Evolutionary conservation across 345 rosid species (phyloP), one percentile per base, ranked within the genome.

Genomic region (Abelmoschus esculentus): DNA sequence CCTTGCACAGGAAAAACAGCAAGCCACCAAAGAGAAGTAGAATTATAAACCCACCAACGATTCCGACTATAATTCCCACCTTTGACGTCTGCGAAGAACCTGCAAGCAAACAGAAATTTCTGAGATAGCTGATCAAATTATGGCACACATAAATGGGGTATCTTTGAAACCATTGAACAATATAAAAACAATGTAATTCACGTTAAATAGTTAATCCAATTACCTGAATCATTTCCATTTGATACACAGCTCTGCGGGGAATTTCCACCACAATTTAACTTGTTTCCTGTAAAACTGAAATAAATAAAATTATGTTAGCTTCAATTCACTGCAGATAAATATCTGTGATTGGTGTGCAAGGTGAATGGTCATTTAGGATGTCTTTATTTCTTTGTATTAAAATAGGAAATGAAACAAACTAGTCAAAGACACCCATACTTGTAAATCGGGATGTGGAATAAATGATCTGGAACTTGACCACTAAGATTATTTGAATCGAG

Each of bases 201-300:
- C 32, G 42, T 44, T 31, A 75, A 67, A 72, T 53, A 54, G 58
- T 28, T 6, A 66, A 22, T 56, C 66, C 14, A 73, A 7, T 58
- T 79, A 91, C 98, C 93, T 76, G 91, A 84, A 76, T 72, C 84
- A 13, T 66, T 69, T 38, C 76, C 77, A 53, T 58, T 70, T 64
- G 93, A 86, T 70, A 70, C 96, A 74, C 98, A 93, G 14, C 36
- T 78, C 26, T 75, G 83, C 5, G 67, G 79, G 62, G 71, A 72
- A 67, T 18, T 67, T 80, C 6, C 28, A 56, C 91, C 96, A 80
- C 98, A 93, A 58, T 74, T 84, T 74, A 93, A 74, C 73, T 70
- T 79, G 80, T 89, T 93, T 69, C 80, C 89, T 7, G 95, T 80
- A 79, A 91, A 91, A 83, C 98, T 93, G 88, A 73, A 74, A 73